Base-by-base conservation (phyloP, 306 rosid genomes). In the Citrullus mucosospermus region DNA sequence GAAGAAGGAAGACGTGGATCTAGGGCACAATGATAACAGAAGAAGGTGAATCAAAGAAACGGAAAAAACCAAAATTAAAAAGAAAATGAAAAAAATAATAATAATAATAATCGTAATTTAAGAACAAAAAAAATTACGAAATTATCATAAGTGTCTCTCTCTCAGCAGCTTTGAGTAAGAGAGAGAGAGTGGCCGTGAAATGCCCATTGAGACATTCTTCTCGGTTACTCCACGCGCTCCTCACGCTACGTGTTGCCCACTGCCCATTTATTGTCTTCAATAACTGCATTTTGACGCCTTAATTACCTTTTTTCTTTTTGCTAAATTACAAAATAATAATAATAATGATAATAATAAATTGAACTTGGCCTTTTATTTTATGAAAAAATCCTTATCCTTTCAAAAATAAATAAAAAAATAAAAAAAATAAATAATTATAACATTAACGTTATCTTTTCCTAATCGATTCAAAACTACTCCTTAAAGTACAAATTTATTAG, bases 1-100 rank as follows among this genome's bases (percentile, higher is more conserved):
- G 86, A 48, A 84, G 84, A 88, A 25, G 53, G 70, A 86, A 82
- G 88, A 80, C 91, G 85, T 85, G 96, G 97, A 93, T 93, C 98
- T 91, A 90, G 87, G 96, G 89, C 89, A 80, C 75, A 81, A 62
- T 75, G 83, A 80, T 44, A 73, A 34, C 78, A 73, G 59, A 55
- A 72, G 59, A 28, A 71, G 58, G 76, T 53, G 78, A 73, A 73
- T 51, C 78, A 53, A 53, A 16, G 61, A 53, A 73, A 51, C 8
- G 60, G 46, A 32, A 73, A 48, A 25, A 48, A 17, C 38, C 15
- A 41, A 43, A 43, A 43, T 12, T 10, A 1, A 43, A 39, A 38
- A 17, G 5, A 36, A 2, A 9, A 32, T 32, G 36, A 3, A 3
- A 32, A 32, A 32, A 32, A 32, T 2, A 32, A 32, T n/a, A n/a